Conservation (phyloP, 441 rosid species). For the Raphanus hybrid region DNA sequence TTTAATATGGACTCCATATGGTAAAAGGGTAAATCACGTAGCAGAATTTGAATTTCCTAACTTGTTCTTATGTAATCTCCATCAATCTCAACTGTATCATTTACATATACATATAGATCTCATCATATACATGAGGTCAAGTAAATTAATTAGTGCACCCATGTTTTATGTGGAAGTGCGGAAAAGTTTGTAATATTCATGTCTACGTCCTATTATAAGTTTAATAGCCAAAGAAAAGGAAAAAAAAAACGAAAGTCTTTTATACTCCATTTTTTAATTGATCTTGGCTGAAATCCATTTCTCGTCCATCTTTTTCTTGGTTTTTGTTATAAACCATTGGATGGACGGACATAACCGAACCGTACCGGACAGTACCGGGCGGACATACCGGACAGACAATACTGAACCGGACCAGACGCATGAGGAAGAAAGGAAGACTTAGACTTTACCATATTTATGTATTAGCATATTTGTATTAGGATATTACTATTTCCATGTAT, state of each 20-base stretch:
- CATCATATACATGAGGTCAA: slow-evolving; percentile 15
- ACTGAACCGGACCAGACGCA: too few species aligned
- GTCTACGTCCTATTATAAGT: neutral
- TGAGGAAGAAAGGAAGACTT: too few species aligned
- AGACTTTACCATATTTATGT: too few species aligned
- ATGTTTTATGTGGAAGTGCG: slow-evolving; percentile 16
- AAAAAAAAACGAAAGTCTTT: neutral
- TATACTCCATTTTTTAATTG: neutral
- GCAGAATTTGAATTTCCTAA: neutral
- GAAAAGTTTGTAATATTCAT: slow-evolving; percentile 20
- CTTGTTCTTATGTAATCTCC: slow-evolving; percentile 22
- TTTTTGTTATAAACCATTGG: too few species aligned
- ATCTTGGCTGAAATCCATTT: neutral
- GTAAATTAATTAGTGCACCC: slow-evolving; percentile 29
- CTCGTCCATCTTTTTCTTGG: neutral
- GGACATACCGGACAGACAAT: too few species aligned
- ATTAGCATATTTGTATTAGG: too few species aligned
- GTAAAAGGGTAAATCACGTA: slow-evolving; percentile 44
- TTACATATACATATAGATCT: slow-evolving; percentile 10
- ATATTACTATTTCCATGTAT: too few species aligned
- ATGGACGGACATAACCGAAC: too few species aligned
- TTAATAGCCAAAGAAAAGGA: neutral
- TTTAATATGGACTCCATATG: slow-evolving; percentile 80
- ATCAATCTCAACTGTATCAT: slow-evolving; percentile 31
- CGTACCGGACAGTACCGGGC: too few species aligned